These are phyloP conservation scores for Neurospora sp. DNA, from an alignment of 495 filamentous ascomycete genomes.

Conservation along the genomic window DNA sequence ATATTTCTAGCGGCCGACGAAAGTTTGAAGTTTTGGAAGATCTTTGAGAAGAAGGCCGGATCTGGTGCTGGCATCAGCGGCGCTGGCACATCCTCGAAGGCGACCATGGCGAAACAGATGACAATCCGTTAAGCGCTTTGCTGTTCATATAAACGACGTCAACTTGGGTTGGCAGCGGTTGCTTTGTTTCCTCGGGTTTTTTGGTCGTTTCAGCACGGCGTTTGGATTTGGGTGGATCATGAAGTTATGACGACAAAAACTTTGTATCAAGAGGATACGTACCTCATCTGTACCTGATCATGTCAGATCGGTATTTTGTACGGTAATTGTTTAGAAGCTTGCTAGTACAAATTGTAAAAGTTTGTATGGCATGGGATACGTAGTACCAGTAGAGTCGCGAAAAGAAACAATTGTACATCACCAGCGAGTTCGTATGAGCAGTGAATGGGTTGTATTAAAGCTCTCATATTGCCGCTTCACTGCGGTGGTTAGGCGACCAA, in stretches of 20 bases:
- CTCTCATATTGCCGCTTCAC: neutral
- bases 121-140: conserved; percentile 67
- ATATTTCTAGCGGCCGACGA: conserved; percentile 64
- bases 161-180: conserved; percentile 25
- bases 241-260: neutral
- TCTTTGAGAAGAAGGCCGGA: conserved; percentile 95
- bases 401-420: neutral
- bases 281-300: neutral
- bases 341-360: neutral
- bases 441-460: neutral
- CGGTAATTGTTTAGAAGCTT: neutral
- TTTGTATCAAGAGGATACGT: neutral
- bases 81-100: conserved; percentile 41
- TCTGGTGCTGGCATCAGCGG: conserved; percentile 48
- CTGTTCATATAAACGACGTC: conserved; percentile 1
- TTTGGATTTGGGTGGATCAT: conserved; percentile 11
- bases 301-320: neutral
- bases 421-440: neutral
- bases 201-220: conserved; percentile 35
- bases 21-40: conserved; percentile 98
- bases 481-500: neutral
- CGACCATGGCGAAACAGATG: conserved; percentile 85
- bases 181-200: conserved; percentile 28
- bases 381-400: neutral
- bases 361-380: neutral